Evolutionary conservation across 345 rosid species (phyloP).

Genomic region (Barbarea vulgaris): DNA sequence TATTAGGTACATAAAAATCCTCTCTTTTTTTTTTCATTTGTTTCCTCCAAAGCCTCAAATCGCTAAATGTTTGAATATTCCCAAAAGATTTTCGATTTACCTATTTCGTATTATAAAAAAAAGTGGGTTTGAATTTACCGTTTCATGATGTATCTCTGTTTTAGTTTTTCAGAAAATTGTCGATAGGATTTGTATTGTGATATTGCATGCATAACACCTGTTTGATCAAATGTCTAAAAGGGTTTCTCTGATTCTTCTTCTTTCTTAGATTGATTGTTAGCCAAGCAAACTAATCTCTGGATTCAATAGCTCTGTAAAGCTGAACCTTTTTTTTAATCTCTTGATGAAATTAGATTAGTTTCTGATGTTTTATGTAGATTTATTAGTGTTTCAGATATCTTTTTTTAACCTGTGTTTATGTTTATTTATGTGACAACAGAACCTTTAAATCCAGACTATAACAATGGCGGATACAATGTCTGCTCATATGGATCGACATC

Average conservation of each 20-base stretch:
- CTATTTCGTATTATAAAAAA: neutral
- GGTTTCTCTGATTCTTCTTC: constrained; percentile 14
- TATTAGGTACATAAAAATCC: constrained; percentile 33
- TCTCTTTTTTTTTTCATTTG: neutral
- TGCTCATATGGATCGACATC: constrained; percentile 47
- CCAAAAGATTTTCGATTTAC: neutral
- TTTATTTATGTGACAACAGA: constrained; percentile 36
- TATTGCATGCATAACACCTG: constrained; percentile 6
- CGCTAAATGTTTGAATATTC: constrained; percentile 27
- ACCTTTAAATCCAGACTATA: constrained; percentile 13
- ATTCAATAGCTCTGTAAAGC: neutral
- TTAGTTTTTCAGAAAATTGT: neutral
- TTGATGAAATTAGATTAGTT: neutral
- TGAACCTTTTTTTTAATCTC: neutral
- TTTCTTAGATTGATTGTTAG: constrained; percentile 25
- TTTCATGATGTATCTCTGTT: too few species aligned
- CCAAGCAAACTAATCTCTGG: constrained; percentile 28
- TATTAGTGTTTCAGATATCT: neutral
- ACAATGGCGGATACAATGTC: constrained; percentile 55
- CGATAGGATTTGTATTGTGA: neutral
- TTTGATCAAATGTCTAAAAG: constrained; percentile 14
- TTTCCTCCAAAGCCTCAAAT: neutral
- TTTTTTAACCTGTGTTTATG: neutral
- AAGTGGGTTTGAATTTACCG: constrained; percentile 19
- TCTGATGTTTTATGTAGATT: neutral